These are phyloP conservation scores for Pythium oligandrum DNA, from an alignment of 352 stramenopile species.

Conservation along the genomic window DNA sequence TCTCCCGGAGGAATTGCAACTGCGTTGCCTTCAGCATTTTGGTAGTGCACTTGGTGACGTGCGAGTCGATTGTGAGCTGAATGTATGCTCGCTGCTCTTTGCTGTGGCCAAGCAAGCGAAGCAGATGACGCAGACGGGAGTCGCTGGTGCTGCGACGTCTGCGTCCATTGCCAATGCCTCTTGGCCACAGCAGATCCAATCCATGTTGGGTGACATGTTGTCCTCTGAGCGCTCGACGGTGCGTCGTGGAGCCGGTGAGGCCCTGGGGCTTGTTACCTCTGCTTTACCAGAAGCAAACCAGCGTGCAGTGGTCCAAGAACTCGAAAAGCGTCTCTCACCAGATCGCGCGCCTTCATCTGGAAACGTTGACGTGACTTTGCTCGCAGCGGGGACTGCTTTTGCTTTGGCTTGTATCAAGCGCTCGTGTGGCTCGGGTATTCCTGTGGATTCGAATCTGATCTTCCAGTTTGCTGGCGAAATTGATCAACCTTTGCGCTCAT, in stretches of 20 bases:
- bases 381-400: conserved; percentile 65
- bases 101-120: conserved; percentile 49
- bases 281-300: conserved; percentile 8
- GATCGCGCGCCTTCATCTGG: conserved; percentile 12
- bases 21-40: conserved; percentile 80
- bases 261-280: conserved; percentile 49
- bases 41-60: conserved; percentile 55
- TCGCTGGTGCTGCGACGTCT: conserved; percentile 9
- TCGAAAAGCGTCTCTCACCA: conserved; percentile 59
- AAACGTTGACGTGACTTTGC: conserved; percentile 34
- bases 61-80: conserved; percentile 61
- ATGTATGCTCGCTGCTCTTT: conserved; percentile 76
- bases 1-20: conserved; percentile 77
- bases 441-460: conserved; percentile 70
- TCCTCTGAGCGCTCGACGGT: conserved; percentile 55
- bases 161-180: conserved; percentile 22
- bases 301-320: conserved; percentile 42
- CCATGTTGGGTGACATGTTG: conserved; percentile 80
- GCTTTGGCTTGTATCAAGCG: conserved; percentile 79
- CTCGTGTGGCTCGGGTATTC: conserved; percentile 66
- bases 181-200: conserved; percentile 74
- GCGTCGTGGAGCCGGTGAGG: conserved; percentile 67
- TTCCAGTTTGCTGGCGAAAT: conserved; percentile 64
- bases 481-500: conserved; percentile 72
- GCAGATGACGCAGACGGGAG: conserved; percentile 5